phyloP scores from a whole-genome alignment of 73 alveolate genomes.

The Paramecium caudatum region DNA sequence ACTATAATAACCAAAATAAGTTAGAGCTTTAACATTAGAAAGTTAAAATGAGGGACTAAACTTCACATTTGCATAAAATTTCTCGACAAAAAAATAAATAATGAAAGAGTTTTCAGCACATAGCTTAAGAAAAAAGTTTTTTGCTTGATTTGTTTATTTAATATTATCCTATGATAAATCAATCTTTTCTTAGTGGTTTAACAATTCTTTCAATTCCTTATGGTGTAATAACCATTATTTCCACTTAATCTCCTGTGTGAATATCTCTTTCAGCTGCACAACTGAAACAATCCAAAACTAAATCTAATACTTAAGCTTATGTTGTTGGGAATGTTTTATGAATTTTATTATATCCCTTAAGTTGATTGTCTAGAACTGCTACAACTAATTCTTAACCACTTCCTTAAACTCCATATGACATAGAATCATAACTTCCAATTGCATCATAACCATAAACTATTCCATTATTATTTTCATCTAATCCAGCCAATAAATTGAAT shows the following conservation, averaged over 20 bases:
- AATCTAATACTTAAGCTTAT: slow-evolving; percentile 81
- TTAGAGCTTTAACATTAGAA: slow-evolving; percentile 10
- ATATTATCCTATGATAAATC: slow-evolving; percentile 71
- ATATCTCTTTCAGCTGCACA: slow-evolving; percentile 95
- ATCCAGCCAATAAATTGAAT: slow-evolving; percentile 93
- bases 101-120: slow-evolving; percentile 65
- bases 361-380: slow-evolving; percentile 92
- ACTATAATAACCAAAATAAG: background rate
- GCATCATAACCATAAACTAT: slow-evolving; percentile 95
- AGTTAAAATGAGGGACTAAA: slow-evolving; percentile 56
- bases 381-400: slow-evolving; percentile 90
- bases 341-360: slow-evolving; percentile 81
- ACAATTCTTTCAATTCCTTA: slow-evolving; percentile 75
- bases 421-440: slow-evolving; percentile 93
- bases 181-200: slow-evolving; percentile 40
- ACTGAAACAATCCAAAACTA: slow-evolving; percentile 90
- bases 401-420: slow-evolving; percentile 95
- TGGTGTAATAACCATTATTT: slow-evolving; percentile 7
- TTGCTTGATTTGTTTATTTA: slow-evolving; percentile 39
- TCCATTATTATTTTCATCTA: slow-evolving; percentile 85
- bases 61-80: slow-evolving; percentile 63
- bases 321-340: slow-evolving; percentile 81
- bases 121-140: slow-evolving; percentile 37
- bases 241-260: slow-evolving; percentile 89
- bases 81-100: slow-evolving; percentile 9